Conservation (phyloP, 2,329 filamentous ascomycete genomes). For the Microcera coccophila region DNA sequence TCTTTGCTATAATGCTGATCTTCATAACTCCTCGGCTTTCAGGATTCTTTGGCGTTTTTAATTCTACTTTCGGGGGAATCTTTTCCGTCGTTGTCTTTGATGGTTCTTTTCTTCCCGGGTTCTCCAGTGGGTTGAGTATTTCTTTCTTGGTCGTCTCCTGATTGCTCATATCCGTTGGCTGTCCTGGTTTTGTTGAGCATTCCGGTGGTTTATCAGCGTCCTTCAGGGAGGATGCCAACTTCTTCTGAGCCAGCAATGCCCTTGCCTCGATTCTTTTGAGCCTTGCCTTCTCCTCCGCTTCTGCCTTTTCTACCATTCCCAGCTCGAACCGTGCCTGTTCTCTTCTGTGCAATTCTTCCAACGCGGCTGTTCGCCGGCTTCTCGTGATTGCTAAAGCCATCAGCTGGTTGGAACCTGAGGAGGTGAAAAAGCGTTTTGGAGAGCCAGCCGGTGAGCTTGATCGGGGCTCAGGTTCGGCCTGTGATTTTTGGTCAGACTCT, state of each 20-base stretch:
- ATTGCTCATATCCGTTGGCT: background rate
- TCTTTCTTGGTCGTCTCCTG: background rate
- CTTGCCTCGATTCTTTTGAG: background rate
- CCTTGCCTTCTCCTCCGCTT: constrained; percentile 3
- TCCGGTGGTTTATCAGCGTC: background rate
- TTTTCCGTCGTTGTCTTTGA: no score
- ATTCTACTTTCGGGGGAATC: background rate
- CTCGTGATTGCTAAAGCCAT: constrained; percentile 33
- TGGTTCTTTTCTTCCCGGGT: no score
- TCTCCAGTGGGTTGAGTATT: no score
- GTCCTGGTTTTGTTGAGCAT: background rate
- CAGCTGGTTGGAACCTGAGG: constrained; percentile 34
- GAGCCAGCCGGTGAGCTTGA: constrained; percentile 12
- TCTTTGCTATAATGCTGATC: no score
- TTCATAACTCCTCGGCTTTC: no score
- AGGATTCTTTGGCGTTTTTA: background rate
- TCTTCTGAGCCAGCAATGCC: background rate
- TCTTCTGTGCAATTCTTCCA: constrained; percentile 27
- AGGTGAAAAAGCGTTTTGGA: constrained; percentile 34
- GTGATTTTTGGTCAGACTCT: constrained; percentile 15
- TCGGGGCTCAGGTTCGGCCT: constrained; percentile 4
- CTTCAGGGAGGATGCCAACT: background rate
- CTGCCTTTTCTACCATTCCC: constrained; percentile 6
- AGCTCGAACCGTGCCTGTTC: constrained; percentile 23
- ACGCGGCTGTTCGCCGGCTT: constrained; percentile 33